phyloP scores from a whole-genome alignment of 768 basidiomycete genomes.

The Tricholoma matsutake region DNA sequence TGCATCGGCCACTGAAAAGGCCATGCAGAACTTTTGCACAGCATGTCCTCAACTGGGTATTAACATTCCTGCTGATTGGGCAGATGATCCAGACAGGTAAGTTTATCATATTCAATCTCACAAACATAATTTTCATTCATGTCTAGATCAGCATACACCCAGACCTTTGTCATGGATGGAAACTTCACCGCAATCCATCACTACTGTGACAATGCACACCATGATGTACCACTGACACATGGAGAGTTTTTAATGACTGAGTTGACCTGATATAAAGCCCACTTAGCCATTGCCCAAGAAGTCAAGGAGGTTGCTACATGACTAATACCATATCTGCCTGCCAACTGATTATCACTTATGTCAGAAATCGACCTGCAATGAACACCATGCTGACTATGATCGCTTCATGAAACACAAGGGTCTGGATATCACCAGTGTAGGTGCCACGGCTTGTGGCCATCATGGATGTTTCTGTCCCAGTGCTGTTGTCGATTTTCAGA shows the following conservation, averaged over 20 bases:
- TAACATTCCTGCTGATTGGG: conserved; percentile 24
- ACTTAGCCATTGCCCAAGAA: too few relatives aligned
- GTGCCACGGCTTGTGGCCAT: too few relatives aligned
- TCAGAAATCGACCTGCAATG: too few relatives aligned
- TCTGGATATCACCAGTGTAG: too few relatives aligned
- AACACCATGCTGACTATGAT: too few relatives aligned
- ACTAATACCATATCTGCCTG: too few relatives aligned
- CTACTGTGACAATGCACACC: neutral
- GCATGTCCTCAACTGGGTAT: conserved; percentile 25
- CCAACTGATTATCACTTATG: too few relatives aligned
- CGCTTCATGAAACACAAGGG: too few relatives aligned
- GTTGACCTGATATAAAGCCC: neutral
- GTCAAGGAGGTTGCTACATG: too few relatives aligned
- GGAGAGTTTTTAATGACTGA: neutral
- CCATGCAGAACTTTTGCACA: conserved; percentile 18
- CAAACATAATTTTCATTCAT: neutral
- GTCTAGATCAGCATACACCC: conserved; percentile 1
- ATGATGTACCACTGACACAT: neutral
- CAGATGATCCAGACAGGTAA: neutral
- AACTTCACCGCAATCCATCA: too few relatives aligned
- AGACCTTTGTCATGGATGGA: conserved; percentile 11
- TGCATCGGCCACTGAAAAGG: neutral
- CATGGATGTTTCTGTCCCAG: too few relatives aligned
- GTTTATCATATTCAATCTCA: neutral
- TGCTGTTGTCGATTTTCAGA: too few relatives aligned